phyloP scores from a whole-genome alignment of 805 yeast genomes.

The Tanozyma kutaoensis region DNA sequence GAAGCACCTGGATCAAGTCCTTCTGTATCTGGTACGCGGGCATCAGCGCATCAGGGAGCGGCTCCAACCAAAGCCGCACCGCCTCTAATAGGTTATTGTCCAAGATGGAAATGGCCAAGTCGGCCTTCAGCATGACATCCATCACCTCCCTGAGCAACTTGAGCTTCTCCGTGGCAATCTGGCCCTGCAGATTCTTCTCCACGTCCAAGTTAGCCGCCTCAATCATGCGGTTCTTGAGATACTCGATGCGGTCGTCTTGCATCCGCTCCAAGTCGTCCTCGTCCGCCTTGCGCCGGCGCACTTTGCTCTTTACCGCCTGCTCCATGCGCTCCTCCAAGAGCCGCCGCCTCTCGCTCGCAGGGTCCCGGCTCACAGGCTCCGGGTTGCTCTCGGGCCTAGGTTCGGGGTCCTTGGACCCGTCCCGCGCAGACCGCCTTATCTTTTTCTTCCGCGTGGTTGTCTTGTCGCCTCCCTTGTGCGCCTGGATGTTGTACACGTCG shows the following conservation, averaged over 20 bases:
- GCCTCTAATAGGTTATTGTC: constrained; percentile 91
- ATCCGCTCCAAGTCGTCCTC: constrained; percentile 91
- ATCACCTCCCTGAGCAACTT: constrained; percentile 70
- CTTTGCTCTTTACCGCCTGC: constrained; percentile 52
- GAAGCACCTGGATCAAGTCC: constrained; percentile 63
- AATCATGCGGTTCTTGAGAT: constrained; percentile 80
- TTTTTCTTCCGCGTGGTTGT: too few species aligned
- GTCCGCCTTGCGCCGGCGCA: constrained; percentile 54
- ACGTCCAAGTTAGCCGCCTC: constrained; percentile 70
- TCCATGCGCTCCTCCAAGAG: constrained; percentile 80
- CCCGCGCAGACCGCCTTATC: too few species aligned
- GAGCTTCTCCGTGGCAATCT: constrained; percentile 66
- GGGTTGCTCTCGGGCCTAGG: too few species aligned
- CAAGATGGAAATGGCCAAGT: constrained; percentile 79
- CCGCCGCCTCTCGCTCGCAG: too few species aligned
- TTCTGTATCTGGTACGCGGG: constrained; percentile 97
- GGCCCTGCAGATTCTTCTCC: constrained; percentile 43
- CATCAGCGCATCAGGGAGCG: constrained; percentile 92
- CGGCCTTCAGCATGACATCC: constrained; percentile 63
- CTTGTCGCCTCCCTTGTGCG: too few species aligned
- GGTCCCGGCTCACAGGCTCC: too few species aligned
- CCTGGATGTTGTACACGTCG: too few species aligned
- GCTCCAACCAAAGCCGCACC: constrained; percentile 94
- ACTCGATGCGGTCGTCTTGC: constrained; percentile 83
- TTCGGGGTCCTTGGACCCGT: too few species aligned